Evolutionary conservation across 169 alveolate species (phyloP), one percentile per base, ranked within the genome.

Genomic region (Ichthyophthirius multifiliis): DNA sequence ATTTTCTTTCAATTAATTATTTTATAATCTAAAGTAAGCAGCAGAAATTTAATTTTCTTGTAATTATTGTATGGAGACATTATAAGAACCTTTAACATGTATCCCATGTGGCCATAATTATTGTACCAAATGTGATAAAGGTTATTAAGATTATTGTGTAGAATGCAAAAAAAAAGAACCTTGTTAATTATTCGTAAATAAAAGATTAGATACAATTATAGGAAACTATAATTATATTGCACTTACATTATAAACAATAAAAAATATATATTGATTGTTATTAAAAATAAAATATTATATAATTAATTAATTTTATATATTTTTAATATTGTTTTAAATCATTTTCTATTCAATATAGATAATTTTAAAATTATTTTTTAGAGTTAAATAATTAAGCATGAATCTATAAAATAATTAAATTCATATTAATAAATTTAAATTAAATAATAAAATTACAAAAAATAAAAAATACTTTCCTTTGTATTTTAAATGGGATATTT

Each of bases 101-200:
- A 62, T 62, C 13, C 77, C 77, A 13, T 67, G 77, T 67, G 77
- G 77, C 30, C 77, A 67, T 37, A 35, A 41, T 1, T 67, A 13
- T 37, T 67, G 77, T 67, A 30, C n/a, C 16, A 44, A 30, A 9
- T 67, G 77, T 31, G 20, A 6, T 18, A 41, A 67, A 39, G 77
- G 77, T 9, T 67, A 37, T 39, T 27, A 30, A 9, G 34, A 41
- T 37, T 30, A 23, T 16, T 67, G 77, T 44, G 3, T 37, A 41
- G 43, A 37, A 12, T 67, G 77, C 39, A 55, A 39, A 23, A 20
- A 55, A 20, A 34, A 34, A 20, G 71, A 55, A 55, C 23, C 71
- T n/a, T 34, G 31, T 3, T 16, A 27, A 27, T 34, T 55, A 27
- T 55, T 55, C 31, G 23, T 39, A 10, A 55, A 55, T 55, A 55